Evolutionary conservation across 2,329 filamentous ascomycete species (phyloP).

Genomic region (Alternaria alternata): DNA sequence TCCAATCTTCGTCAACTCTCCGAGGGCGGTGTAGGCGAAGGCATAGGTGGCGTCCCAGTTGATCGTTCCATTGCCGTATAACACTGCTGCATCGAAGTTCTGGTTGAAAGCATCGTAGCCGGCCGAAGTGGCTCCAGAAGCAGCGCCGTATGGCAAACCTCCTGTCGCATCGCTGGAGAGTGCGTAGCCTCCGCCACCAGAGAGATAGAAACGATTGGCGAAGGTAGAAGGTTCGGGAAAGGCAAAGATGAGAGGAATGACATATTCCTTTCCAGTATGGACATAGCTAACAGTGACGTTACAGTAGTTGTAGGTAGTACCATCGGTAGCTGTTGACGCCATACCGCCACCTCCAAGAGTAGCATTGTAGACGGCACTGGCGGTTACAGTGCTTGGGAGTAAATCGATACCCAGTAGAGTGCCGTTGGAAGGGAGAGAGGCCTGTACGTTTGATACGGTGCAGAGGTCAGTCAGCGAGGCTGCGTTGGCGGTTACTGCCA

Average conservation of each 20-base stretch:
- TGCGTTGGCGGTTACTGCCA: slow-evolving; percentile 11
- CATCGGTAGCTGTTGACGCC: background rate
- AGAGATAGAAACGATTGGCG: slow-evolving; percentile 57
- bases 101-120: slow-evolving; percentile 60
- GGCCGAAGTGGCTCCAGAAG: slow-evolving; percentile 59
- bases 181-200: slow-evolving; percentile 56
- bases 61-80: slow-evolving; percentile 58
- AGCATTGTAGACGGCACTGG: slow-evolving; percentile 44
- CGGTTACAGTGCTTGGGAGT: slow-evolving; percentile 51
- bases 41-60: slow-evolving; percentile 61
- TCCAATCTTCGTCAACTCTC: slow-evolving; percentile 61
- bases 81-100: slow-evolving; percentile 46
- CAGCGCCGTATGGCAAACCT: slow-evolving; percentile 59
- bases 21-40: slow-evolving; percentile 61
- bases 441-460: slow-evolving; percentile 27
- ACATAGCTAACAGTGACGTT: slow-evolving; percentile 59
- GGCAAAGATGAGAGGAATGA: slow-evolving; percentile 47
- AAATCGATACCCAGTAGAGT: slow-evolving; percentile 46
- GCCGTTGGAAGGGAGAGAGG: slow-evolving; percentile 26
- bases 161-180: slow-evolving; percentile 46
- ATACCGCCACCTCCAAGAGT: slow-evolving; percentile 37
- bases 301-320: slow-evolving; percentile 49
- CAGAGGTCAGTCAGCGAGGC: slow-evolving; percentile 15
- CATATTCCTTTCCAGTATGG: slow-evolving; percentile 49
- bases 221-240: slow-evolving; percentile 55